Base-by-base conservation (phyloP, 805 yeast species). In the Suhomyces emberorum region DNA sequence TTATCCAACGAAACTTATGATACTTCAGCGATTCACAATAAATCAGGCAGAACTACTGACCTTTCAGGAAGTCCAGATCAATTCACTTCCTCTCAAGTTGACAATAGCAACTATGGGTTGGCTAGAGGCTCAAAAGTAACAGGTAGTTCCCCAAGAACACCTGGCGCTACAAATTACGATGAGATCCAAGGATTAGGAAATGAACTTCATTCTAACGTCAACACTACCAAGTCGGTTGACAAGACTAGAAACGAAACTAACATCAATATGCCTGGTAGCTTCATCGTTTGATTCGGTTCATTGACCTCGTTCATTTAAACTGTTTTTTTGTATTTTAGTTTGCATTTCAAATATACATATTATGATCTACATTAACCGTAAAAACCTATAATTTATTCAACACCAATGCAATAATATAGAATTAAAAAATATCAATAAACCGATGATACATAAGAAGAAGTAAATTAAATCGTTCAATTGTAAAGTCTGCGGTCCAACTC, bases 401-500 rank as follows among this genome's bases (percentile, higher is more conserved):
- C n/a, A n/a, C n/a, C n/a, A n/a, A n/a, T n/a, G n/a, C n/a, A n/a
- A n/a, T n/a, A n/a, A n/a, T n/a, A n/a, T n/a, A n/a, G n/a, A n/a
- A n/a, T n/a, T n/a, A n/a, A n/a, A n/a, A n/a, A n/a, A 20, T 7
- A 20, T 20, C 23, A 7, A 10, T 10, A 20, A 20, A 20, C 23
- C 10, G 10, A 10, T 10, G 23, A 20, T 10, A 7, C 23, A 20
- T 10, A 10, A 20, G 10, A 20, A 7, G 10, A 20, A 20, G 23
- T 7, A 20, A 20, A 7, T 7, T 18, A 20, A 20, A 7, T 10
- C 10, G 7, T 9, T 36, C 55, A 74, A 43, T 71, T 65, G 49
- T 74, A 74, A 25, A 79, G 67, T 48, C 81, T 69, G 52, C 85
- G 72, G 57, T 88, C 96, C 52, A 88, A 66, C 49, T 87, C 93